These are phyloP conservation scores for Sugiyamaella sp. DNA, from an alignment of 1,139 yeast genomes.

Conservation along the genomic window DNA sequence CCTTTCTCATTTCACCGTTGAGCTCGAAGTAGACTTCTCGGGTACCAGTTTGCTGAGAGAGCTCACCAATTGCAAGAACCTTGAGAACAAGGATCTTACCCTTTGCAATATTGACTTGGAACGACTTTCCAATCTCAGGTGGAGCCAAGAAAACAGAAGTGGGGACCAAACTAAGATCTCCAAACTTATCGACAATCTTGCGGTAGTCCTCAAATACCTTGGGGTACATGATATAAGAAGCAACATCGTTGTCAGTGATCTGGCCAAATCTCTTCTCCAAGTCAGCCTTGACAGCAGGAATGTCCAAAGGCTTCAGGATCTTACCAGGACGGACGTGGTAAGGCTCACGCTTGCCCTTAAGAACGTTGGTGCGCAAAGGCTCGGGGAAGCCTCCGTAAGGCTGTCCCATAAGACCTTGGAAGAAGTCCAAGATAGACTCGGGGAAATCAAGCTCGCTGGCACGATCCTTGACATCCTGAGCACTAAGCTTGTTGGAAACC, in stretches of 20 bases:
- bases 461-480: conserved; percentile 82
- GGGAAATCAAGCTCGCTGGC: conserved; percentile 97
- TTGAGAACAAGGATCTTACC: conserved; percentile 93
- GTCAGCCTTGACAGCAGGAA: conserved; percentile 69
- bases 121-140: conserved; percentile 84
- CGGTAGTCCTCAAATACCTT: conserved; percentile 90
- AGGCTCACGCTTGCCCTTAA: conserved; percentile 88
- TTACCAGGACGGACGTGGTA: conserved; percentile 90
- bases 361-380: conserved; percentile 88
- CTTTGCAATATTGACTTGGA: conserved; percentile 85
- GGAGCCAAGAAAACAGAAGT: conserved; percentile 88
- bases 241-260: conserved; percentile 84
- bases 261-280: conserved; percentile 54
- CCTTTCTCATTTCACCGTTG: conserved; percentile 97
- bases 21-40: conserved; percentile 97
- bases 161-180: conserved; percentile 92
- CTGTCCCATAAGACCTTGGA: conserved; percentile 98
- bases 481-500: conserved; percentile 89
- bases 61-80: conserved; percentile 90
- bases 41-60: conserved; percentile 79
- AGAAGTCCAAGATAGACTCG: conserved; percentile 94
- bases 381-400: conserved; percentile 99
- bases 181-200: conserved; percentile 73
- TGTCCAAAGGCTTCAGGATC: conserved; percentile 78
- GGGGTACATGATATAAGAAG: conserved; percentile 96